phyloP scores from a whole-genome alignment of 192 early-diverging fungal genomes.

The Dissophora ornata region DNA sequence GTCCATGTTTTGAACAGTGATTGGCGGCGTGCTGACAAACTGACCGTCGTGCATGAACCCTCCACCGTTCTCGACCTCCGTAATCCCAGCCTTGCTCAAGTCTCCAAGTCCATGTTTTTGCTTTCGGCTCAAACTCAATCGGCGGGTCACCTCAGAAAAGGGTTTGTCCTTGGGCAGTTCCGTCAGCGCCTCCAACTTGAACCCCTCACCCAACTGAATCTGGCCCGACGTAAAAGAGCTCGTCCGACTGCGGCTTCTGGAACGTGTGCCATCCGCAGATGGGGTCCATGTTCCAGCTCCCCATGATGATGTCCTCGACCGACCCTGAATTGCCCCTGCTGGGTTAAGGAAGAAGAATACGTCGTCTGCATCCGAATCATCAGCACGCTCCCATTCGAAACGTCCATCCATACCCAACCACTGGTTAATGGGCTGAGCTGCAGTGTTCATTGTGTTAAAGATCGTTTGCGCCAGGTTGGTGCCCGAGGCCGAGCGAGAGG shows the following conservation, averaged over 20 bases:
- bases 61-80: slow-evolving; percentile 27
- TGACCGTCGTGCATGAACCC: slow-evolving; percentile 34
- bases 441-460: slow-evolving; percentile 31
- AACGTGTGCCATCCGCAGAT: slow-evolving; percentile 50
- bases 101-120: slow-evolving; percentile 27
- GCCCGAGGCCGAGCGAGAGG: slow-evolving; percentile 41
- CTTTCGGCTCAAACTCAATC: slow-evolving; percentile 34
- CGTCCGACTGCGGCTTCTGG: slow-evolving; percentile 58
- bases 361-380: slow-evolving; percentile 66
- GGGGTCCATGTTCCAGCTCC: slow-evolving; percentile 50
- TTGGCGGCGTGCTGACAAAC: slow-evolving; percentile 35
- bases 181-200: slow-evolving; percentile 64
- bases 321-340: slow-evolving; percentile 55
- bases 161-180: slow-evolving; percentile 52
- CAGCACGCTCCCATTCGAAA: slow-evolving; percentile 65
- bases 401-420: slow-evolving; percentile 68
- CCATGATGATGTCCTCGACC: slow-evolving; percentile 58
- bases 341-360: slow-evolving; percentile 64
- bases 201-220: slow-evolving; percentile 52
- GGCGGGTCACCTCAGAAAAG: slow-evolving; percentile 50
- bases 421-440: slow-evolving; percentile 54
- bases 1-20: slow-evolving; percentile 49
- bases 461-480: slow-evolving; percentile 28
- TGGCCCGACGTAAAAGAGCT: slow-evolving; percentile 55
- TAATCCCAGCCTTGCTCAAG: slow-evolving; percentile 11